Conservation (phyloP, 495 filamentous ascomycete genomes). For the Cairneyella variabilis region DNA sequence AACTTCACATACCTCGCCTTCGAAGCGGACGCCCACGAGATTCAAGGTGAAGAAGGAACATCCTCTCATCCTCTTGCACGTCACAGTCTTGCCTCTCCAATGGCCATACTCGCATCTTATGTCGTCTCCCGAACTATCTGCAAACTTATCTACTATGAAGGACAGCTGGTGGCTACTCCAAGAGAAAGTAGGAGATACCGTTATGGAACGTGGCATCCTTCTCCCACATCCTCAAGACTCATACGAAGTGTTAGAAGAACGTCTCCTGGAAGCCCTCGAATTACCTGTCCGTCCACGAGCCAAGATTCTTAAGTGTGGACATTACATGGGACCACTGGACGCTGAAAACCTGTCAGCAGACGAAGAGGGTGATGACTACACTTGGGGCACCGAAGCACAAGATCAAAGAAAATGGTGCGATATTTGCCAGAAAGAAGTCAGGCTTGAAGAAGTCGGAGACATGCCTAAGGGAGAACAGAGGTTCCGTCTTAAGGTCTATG, state of each 20-base stretch:
- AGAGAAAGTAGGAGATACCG: conserved; percentile 71
- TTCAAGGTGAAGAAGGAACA: conserved; percentile 44
- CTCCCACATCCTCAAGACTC: conserved; percentile 86
- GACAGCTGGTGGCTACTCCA: conserved; percentile 71
- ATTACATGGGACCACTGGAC: conserved; percentile 53
- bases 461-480: conserved; percentile 38
- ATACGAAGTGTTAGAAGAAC: conserved; percentile 88
- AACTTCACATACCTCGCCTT: conserved; percentile 30
- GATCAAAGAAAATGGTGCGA: conserved; percentile 54
- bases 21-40: conserved; percentile 48
- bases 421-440: conserved; percentile 53
- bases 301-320: conserved; percentile 73
- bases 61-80: conserved; percentile 84
- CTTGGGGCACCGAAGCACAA: conserved; percentile 28
- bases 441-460: conserved; percentile 25
- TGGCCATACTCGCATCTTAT: conserved; percentile 62
- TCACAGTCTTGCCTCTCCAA: conserved; percentile 71
- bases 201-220: conserved; percentile 79
- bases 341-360: conserved; percentile 35
- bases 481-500: conserved; percentile 87
- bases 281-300: conserved; percentile 58
- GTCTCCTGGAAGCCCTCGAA: conserved; percentile 83
- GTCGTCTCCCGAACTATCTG: conserved; percentile 41
- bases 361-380: conserved; percentile 35
- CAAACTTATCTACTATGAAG: conserved; percentile 52